Percentiles rank a stretch among this genome's conserved stretches.
These are phyloP conservation scores for Grosmannia clavigera DNA, from an alignment of 2,329 filamentous ascomycete genomes.

Conservation along the genomic window DNA sequence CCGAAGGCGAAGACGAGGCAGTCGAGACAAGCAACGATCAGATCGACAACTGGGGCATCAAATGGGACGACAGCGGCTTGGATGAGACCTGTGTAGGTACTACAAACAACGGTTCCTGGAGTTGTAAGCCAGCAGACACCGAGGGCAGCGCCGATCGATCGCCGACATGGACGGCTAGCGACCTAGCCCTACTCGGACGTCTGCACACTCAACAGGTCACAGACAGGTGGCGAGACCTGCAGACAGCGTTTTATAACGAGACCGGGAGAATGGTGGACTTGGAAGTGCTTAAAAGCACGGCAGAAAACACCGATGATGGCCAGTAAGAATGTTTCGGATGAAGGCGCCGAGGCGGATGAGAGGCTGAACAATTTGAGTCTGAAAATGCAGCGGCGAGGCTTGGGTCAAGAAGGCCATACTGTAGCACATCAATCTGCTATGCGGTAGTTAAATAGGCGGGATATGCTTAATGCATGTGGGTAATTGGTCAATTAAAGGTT, in stretches of 20 bases:
- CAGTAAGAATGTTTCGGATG: not conserved
- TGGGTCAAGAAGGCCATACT: not conserved
- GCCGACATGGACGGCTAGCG: slow-evolving; percentile 7
- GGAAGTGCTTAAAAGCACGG: slow-evolving; percentile 23
- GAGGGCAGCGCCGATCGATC: not conserved
- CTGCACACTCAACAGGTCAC: slow-evolving; percentile 15
- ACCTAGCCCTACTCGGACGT: slow-evolving; percentile 24
- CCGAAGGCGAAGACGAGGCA: not conserved
- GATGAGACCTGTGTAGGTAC: not conserved
- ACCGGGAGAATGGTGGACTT: slow-evolving; percentile 29
- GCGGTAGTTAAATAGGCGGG: not conserved
- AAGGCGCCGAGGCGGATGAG: not conserved
- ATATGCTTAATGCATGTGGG: not conserved
- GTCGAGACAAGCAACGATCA: not conserved
- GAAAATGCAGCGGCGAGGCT: not conserved
- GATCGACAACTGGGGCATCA: not conserved
- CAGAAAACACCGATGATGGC: slow-evolving; percentile 12
- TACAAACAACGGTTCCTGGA: not conserved
- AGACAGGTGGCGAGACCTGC: slow-evolving; percentile 28
- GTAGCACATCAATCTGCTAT: not conserved
- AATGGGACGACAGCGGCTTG: not conserved
- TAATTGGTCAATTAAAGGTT: not conserved
- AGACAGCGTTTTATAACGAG: slow-evolving; percentile 30
- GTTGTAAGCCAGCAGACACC: not conserved
- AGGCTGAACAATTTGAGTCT: not conserved